These are phyloP conservation scores for Hypoxylon sp. DNA, from an alignment of 2,329 filamentous ascomycete genomes.

Conservation along the genomic window DNA sequence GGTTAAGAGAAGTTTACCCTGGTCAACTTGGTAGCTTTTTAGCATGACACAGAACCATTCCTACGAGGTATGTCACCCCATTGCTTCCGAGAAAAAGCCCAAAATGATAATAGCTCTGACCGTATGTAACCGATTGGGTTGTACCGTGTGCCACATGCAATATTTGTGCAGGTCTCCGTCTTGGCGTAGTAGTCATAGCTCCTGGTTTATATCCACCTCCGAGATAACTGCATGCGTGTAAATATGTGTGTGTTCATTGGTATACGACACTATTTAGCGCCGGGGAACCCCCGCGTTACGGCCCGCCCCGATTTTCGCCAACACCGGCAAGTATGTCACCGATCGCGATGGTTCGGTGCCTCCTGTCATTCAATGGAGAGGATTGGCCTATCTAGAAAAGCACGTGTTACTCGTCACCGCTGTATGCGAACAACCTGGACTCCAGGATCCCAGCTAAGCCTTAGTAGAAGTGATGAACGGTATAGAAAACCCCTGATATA, in stretches of 20 bases:
- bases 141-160: neutral
- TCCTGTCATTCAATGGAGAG: neutral
- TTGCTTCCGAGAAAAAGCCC: neutral
- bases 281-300: constrained; percentile 3
- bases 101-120: neutral
- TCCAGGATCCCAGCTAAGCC: neutral
- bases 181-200: neutral
- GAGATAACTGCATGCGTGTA: neutral
- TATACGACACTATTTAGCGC: neutral
- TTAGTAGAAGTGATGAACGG: neutral
- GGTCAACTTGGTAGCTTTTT: neutral
- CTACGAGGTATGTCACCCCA: neutral
- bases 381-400: neutral
- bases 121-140: constrained; percentile 3
- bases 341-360: neutral
- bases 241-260: neutral
- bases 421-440: neutral
- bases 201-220: neutral
- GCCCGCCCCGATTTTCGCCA: constrained; percentile 1
- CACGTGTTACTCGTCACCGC: neutral
- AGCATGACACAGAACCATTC: neutral
- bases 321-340: neutral
- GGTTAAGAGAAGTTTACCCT: neutral
- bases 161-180: neutral
- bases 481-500: constrained; percentile 2